Base-by-base conservation (phyloP, 1,284 basidiomycete genomes). In the Cryptococcus sp. region DNA sequence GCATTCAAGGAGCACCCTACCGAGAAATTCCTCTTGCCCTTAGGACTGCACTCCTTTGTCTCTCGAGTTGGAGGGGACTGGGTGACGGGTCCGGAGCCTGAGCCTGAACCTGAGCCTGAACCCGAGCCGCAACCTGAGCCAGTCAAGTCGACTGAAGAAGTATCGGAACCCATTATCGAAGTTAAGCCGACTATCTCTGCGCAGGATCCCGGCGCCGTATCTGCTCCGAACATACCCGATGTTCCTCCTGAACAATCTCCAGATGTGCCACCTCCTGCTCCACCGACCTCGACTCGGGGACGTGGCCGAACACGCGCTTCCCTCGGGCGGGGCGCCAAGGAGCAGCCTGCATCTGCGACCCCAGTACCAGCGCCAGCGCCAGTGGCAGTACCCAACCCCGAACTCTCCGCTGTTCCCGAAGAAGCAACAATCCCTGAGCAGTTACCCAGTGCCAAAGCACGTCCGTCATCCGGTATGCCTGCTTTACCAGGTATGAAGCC, bases 1-100 rank as follows among this genome's bases (percentile, higher is more conserved):
- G 71, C 74, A 1, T 77, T 77, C 71, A 74, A 72, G 50, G 74
- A 76, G 22, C 53, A 60, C 17, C 67, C 68, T 2, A 75, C 73
- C 1, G 75, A 77, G 49, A 77, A 77, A 50, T 76, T 67, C 50
- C 52, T 76, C 1, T 56, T 77, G 2, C 75, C 75, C 0, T 57
- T 77, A 0, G 75, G 75, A 0, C 41, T 58, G 3, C 48, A 65
- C 39, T 72, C 72, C 11, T 75, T 66, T 47, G 57, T 77, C 41
- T 74, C 73, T 0, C 62, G 75, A 6, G 60, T 74, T 1, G 75
- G 74, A 1, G 74, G 72, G 0, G 72, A 76, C 47, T 64, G 62
- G 22, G 74, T 73, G 1, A 72, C 71, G 0, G 47, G 55, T 25
- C 66, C 68, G 0, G 31, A 57, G 3, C 69, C 66, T 6, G 42